Conservation (phyloP, 2,329 filamentous ascomycete species). For the Neopestalotiopsis clavispora region DNA sequence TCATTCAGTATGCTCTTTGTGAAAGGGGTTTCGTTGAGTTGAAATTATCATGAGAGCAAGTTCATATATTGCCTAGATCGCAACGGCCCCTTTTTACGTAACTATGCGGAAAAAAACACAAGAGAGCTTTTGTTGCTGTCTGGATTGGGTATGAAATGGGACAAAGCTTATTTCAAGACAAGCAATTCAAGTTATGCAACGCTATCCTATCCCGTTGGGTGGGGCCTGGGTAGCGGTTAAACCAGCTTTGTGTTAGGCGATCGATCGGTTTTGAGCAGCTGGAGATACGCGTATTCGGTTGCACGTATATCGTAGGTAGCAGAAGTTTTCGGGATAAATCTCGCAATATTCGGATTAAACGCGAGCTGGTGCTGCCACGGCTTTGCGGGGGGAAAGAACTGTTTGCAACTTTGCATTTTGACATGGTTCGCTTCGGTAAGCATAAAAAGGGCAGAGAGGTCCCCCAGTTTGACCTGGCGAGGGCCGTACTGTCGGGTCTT, state of each 20-base stretch:
- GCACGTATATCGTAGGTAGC: too few species aligned
- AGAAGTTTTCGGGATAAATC: too few species aligned
- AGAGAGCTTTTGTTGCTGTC: background rate
- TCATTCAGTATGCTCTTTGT: background rate
- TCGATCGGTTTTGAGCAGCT: background rate
- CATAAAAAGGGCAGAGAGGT: too few species aligned
- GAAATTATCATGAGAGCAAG: too few species aligned
- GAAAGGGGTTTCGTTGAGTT: background rate
- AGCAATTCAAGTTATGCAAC: background rate
- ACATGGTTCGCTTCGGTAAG: too few species aligned
- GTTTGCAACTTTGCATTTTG: too few species aligned
- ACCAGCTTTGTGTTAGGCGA: background rate
- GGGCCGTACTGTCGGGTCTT: too few species aligned
- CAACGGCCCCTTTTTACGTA: background rate
- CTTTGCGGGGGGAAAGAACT: too few species aligned
- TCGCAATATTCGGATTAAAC: too few species aligned
- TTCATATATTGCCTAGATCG: background rate
- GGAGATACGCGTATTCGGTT: too few species aligned
- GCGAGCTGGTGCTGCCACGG: too few species aligned
- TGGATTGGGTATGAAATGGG: background rate
- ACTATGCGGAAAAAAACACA: background rate
- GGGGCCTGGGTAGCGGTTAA: background rate
- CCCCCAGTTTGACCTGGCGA: too few species aligned
- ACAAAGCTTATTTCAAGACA: constrained; percentile 1
- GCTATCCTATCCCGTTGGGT: background rate